These are phyloP conservation scores for Arthrobotrys sphaeroides DNA, from an alignment of 2,329 filamentous ascomycete species.

Conservation along the genomic window DNA sequence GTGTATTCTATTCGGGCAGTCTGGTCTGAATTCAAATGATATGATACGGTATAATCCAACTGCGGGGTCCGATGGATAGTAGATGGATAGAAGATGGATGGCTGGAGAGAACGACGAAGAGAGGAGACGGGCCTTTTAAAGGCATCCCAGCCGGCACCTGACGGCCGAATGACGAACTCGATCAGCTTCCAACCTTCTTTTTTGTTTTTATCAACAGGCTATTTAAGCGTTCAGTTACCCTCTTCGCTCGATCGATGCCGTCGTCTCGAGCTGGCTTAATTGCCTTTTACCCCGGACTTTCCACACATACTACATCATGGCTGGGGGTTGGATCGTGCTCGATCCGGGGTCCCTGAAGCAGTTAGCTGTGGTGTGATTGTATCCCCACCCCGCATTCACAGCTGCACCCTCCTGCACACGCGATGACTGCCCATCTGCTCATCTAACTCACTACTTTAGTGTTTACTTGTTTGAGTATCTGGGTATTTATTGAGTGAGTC, in stretches of 20 bases:
- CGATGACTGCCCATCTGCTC: neutral
- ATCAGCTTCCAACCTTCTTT: constrained; percentile 4
- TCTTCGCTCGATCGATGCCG: neutral
- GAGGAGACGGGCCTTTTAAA: neutral
- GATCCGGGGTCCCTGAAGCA: constrained; percentile 35
- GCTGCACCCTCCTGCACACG: neutral
- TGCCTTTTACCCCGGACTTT: neutral
- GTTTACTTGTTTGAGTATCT: neutral
- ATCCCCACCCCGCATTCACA: constrained; percentile 31
- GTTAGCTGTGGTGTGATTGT: constrained; percentile 32
- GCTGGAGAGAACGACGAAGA: neutral
- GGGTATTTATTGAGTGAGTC: too few species aligned
- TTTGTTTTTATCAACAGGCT: neutral
- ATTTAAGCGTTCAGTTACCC: neutral
- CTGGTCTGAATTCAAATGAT: too few species aligned
- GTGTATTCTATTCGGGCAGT: too few species aligned
- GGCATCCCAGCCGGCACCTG: constrained; percentile 6
- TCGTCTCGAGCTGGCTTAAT: constrained; percentile 13
- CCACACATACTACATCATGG: too few species aligned
- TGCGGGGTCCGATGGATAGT: neutral
- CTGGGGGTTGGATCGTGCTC: too few species aligned
- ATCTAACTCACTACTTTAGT: neutral
- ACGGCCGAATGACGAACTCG: constrained; percentile 41
- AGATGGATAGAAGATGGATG: neutral
- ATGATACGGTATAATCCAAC: too few species aligned